Evolutionary conservation across 192 early-diverging fungal genomes (phyloP), one percentile per base, ranked within the genome.

Genomic region (Gonapodya prolifera): DNA sequence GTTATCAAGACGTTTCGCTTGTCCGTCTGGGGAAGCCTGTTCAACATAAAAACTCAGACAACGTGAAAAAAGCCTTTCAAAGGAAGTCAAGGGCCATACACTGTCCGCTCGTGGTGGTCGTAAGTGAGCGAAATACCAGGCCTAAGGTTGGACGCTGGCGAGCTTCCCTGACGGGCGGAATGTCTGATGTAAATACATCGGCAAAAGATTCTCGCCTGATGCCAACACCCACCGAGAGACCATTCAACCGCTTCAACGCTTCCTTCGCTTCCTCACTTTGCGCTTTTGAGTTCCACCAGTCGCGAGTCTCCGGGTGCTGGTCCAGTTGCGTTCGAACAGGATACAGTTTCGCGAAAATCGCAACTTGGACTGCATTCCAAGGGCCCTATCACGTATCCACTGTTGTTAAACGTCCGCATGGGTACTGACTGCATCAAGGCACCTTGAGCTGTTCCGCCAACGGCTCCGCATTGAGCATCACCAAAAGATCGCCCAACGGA

Each of bases 1-100:
- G 98, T 99, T 79, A 99, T 92, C 80, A 99, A 85, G 34, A 99
- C 84, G 85, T 99, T 99, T 75, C 90, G 88, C 76, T 91, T 73
- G n/a, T 87, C 88, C 18, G 85, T 80, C 23, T 86, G 86, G 32
- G 95, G 95, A 18, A 87, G 81, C 16, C 87, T 81, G 31, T 32
- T 30, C n/a, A n/a, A n/a, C n/a, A n/a, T n/a, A n/a, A n/a, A n/a
- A n/a, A n/a, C n/a, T n/a, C 8, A 61, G 45, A 16, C 8, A 23
- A 61, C 23, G 8, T 61, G 45, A 61, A 61, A 8, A 61, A 16
- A 61, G 23, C 45, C 8, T 23, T 61, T 61, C 45, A 23, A 61
- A 61, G n/a, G n/a, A n/a, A n/a, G n/a, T n/a, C n/a, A n/a, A n/a
- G n/a, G n/a, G n/a, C n/a, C 45, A 16, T 23, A 61, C 45, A 61